Percentiles rank a stretch among this genome's conserved stretches.
Conservation (phyloP, 495 filamentous ascomycete species). For the Talaromyces proteolyticus region DNA sequence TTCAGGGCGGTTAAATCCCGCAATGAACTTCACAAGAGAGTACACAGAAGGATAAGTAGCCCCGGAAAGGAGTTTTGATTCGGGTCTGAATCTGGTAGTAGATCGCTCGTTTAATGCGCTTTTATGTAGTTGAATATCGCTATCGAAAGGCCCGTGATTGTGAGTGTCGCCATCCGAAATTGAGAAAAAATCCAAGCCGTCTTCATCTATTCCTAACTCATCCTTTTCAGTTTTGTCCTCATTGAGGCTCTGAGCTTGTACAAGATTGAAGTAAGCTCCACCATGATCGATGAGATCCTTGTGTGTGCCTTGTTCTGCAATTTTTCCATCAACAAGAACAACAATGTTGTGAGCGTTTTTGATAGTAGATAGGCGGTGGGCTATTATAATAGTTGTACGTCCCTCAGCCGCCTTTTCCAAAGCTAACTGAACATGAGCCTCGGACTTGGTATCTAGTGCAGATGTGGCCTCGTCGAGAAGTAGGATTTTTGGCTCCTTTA, state of each 20-base stretch:
- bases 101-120: constrained; percentile 72
- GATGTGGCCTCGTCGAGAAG: constrained; percentile 93
- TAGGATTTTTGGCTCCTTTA: constrained; percentile 92
- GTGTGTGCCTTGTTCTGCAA: constrained; percentile 85
- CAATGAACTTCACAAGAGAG: constrained; percentile 79
- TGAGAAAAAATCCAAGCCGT: constrained; percentile 18
- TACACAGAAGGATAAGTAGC: constrained; percentile 66
- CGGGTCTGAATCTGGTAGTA: constrained; percentile 32
- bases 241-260: constrained; percentile 74
- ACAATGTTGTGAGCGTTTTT: constrained; percentile 93
- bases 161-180: constrained; percentile 7
- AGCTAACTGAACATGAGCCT: constrained; percentile 90
- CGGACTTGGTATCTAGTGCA: constrained; percentile 88
- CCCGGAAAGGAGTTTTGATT: constrained; percentile 21
- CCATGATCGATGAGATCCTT: constrained; percentile 54
- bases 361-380: constrained; percentile 91
- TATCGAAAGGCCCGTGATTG: constrained; percentile 19
- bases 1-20: constrained; percentile 77
- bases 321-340: constrained; percentile 76
- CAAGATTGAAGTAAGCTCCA: constrained; percentile 67
- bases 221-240: constrained; percentile 46
- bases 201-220: constrained; percentile 15
- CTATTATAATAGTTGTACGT: constrained; percentile 92
- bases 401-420: constrained; percentile 81
- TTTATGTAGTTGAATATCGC: constrained; percentile 49